Base-by-base conservation (phyloP, 176 grass and related monocot genomes). In the Zoysia japonica region DNA sequence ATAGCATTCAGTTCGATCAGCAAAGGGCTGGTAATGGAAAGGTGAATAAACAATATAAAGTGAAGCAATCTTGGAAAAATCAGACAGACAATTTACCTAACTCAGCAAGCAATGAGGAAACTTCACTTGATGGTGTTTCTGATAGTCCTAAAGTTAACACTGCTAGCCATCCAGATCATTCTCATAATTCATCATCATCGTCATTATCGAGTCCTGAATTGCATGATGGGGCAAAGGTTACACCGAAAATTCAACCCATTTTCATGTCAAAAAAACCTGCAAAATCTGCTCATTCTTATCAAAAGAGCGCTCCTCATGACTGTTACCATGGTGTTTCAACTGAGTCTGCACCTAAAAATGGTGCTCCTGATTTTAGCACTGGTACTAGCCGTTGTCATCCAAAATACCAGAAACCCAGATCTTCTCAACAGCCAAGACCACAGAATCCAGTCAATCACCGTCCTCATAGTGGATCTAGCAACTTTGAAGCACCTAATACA, bases 1-100 rank as follows among this genome's bases (percentile, higher is more conserved):
- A 66, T 83, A 68, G 43, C 52, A 56, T 55, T 50, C 86, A 84
- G 20, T 65, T 40, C 78, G 88, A 83, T 69, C 78, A 86, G 85
- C 92, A 89, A 63, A 95, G 86, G 41, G 86, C 45, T 89, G 75
- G 72, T 39, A 94, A 85, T 75, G 68, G 70, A 44, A 94, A 88
- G 80, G 52, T 37, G 65, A 89, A 92, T 78, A 94, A 80, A 67
- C 85, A 80, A 55, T 12, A 47, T 67, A 92, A 92, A 87, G 65
- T 15, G 70, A 92, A 62, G 82, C 89, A 87, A 65, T 38, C 86
- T 83, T 28, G 61, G 71, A 97, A 72, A 80, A 88, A 83, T 20
- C 89, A 93, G 80, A 43, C 62, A 59, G 79, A 72, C 51, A 85
- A 55, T 83, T 70, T n/a, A 61, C 72, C 86, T 62, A 82, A 73